Base-by-base conservation (phyloP, 352 stramenopile species). In the Phytophthora foliorum region DNA sequence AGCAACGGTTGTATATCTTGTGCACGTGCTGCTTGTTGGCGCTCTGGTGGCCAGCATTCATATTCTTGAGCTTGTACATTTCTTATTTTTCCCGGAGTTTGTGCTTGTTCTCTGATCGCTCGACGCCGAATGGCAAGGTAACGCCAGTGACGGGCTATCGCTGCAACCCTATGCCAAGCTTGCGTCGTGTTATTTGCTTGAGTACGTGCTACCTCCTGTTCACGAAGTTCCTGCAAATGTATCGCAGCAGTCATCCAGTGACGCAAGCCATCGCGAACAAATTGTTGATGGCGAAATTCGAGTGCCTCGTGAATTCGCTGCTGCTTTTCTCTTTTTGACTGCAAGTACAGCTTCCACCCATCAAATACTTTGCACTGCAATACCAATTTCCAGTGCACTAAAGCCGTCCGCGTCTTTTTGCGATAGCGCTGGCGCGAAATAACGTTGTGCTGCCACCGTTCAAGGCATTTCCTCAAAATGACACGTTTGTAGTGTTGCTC, bases 351-450 rank as follows among this genome's bases (percentile, higher is more conserved):
- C 29, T 72, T 74, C 78, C 76, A 89, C 6, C 56, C 45, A 4
- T 57, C 59, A 11, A 89, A 85, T 4, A 29, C 51, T 22, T 68
- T 62, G 17, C 60, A 38, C 32, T 89, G 61, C 29, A 78, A 55
- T 10, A 67, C 70, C 49, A 76, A 38, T 45, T 91, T 91, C 82
- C 82, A 91, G 39, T 91, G 82, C 2, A 86, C 45, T 6, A 91
- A 59, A 3, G 82, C 74, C 13, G 39, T n/a, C 8, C 66, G 49
- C 13, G 48, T 84, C 44, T 74, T 59, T n/a, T 59, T 65, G 42
- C 80, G 66, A 10, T 78, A 52, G 1, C 21, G 42, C 9, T 52
- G 67, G 3, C 72, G 49, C 4, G 41, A 17, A 4, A 13, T n/a
- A 14, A 59, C 45, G 7, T 78, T 81, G 7, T 38, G 17, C 46